These are phyloP conservation scores for grape (Vitis vinifera) DNA, from an alignment of 164 flowering plant species.

Conservation along the genomic window DNA sequence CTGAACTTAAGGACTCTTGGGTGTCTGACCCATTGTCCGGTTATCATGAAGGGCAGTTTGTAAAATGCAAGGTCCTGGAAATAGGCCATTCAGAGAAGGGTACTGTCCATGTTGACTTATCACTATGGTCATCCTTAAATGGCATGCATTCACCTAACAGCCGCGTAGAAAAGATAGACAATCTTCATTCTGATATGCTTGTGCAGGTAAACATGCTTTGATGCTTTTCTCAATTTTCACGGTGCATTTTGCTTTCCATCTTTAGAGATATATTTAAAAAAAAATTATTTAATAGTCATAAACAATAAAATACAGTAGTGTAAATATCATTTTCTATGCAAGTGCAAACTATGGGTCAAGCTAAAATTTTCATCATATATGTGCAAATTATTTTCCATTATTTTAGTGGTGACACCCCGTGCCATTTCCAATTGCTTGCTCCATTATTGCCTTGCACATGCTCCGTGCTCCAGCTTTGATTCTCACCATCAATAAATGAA, in stretches of 20 bases:
- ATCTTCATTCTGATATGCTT: constrained; percentile 66
- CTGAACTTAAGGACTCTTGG: constrained; percentile 69
- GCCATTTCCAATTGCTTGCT: no score
- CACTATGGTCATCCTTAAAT: constrained; percentile 52
- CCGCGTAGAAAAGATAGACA: constrained; percentile 53
- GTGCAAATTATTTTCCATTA: no score
- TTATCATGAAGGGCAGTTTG: constrained; percentile 82
- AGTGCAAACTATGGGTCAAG: no score
- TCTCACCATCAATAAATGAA: no score
- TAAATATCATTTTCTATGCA: no score
- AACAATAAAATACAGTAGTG: no score
- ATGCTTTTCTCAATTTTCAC: not conserved
- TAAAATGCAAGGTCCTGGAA: constrained; percentile 81
- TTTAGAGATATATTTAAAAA: not conserved
- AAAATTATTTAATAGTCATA: no score
- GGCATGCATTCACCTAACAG: constrained; percentile 21
- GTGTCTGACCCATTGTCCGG: constrained; percentile 67
- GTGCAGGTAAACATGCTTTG: constrained; percentile 52
- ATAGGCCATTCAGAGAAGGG: constrained; percentile 52
- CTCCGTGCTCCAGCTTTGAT: no score
- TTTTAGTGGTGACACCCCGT: no score
- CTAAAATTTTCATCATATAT: no score
- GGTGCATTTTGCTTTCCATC: not conserved
- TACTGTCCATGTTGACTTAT: constrained; percentile 68
- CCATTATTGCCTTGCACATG: no score